Base-by-base conservation (phyloP, 208 protist genomes). In the Trypanosoma avium region DNA sequence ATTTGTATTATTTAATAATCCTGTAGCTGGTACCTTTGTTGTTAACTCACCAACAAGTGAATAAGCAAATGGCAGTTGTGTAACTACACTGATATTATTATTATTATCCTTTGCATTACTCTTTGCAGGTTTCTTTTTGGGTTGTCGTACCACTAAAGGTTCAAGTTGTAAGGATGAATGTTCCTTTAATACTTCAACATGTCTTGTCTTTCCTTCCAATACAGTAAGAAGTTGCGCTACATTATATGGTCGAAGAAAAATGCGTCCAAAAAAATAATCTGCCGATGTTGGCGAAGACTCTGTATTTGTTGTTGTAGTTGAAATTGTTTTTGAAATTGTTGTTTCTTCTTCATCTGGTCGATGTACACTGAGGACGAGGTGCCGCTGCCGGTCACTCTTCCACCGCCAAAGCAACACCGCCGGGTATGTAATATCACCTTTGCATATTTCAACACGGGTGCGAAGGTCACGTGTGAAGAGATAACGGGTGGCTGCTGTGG, bases 231-330 rank as follows among this genome's bases (percentile, higher is more conserved):
- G 72, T 65, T 90, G 82, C 13, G 83, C 89, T 9, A 95, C 89
- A 60, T 95, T 82, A 57, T 91, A 90, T 22, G 86, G 84, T 0
- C 84, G 70, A n/a, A 95, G 72, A 62, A 95, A 95, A 0, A 95
- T 73, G 26, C 89, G 83, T 0, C 89, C 89, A 71, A 92, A 91
- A 24, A 82, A 61, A 69, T 79, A 92, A 59, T 86, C 81, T 30
- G 26, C 75, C 8, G 61, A 32, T 9, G 38, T 58, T 54, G 57
- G 55, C 17, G 64, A 13, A 17, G 29, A 27, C 19, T 50, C 4
- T 43, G 19, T 26, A 10, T 42, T 38, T 55, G 7, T 29, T 19
- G 30, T 32, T 13, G 40, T 70, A 27, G 47, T 56, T 0, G 10
- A 36, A 52, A 27, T 33, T 19, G 46, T 24, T 15, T 19, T 36